These are phyloP conservation scores for Neofusicoccum ribis DNA, from an alignment of 2,329 filamentous ascomycete species.

Conservation along the genomic window DNA sequence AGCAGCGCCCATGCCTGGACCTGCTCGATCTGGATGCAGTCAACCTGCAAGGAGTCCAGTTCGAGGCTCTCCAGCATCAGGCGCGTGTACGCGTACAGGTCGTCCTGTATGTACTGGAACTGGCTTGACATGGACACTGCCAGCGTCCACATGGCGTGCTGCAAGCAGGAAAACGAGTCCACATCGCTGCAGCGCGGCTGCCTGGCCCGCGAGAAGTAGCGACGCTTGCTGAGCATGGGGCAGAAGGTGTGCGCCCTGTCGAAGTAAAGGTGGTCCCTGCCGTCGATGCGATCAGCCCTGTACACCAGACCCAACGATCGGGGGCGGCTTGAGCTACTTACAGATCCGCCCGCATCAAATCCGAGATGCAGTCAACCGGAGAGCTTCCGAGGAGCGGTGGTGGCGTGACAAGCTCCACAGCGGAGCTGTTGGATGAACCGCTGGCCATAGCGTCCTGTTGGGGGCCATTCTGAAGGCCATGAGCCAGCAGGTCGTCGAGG, in stretches of 20 bases:
- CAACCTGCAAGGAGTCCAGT: constrained; percentile 22
- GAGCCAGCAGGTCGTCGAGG: neutral
- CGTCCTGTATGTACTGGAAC: constrained; percentile 29
- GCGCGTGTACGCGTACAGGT: constrained; percentile 30
- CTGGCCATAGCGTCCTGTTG: neutral
- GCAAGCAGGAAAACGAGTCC: constrained; percentile 29
- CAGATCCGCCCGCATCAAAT: neutral
- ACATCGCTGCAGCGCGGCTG: neutral
- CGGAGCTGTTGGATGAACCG: neutral
- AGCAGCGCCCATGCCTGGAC: constrained; percentile 42
- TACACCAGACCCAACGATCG: too few relatives aligned
- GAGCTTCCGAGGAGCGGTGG: neutral
- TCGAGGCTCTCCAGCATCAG: constrained; percentile 23
- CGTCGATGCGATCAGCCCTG: neutral
- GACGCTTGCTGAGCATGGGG: constrained; percentile 15
- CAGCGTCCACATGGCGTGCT: constrained; percentile 38
- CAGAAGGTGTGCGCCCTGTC: constrained; percentile 15
- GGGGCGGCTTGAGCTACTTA: neutral
- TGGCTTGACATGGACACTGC: constrained; percentile 37
- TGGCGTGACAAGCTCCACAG: neutral
- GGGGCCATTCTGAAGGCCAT: neutral
- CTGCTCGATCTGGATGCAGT: constrained; percentile 30
- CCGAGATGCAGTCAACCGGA: neutral
- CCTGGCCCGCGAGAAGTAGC: constrained; percentile 14
- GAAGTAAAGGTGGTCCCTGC: constrained; percentile 19